Conservation (phyloP, 2,329 filamentous ascomycete species). For the Neopestalotiopsis sp. region DNA sequence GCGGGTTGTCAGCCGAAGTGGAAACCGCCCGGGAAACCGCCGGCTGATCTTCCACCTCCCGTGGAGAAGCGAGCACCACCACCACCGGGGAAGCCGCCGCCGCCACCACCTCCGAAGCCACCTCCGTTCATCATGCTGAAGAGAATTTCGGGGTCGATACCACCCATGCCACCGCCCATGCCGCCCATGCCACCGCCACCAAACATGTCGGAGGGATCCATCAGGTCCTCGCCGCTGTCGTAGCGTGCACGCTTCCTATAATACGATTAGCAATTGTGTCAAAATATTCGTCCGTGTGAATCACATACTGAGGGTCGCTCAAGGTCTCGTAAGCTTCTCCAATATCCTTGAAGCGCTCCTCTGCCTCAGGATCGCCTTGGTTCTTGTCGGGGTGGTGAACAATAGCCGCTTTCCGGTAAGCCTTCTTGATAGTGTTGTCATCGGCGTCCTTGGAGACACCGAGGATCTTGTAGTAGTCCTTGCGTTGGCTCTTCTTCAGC, state of each 20-base stretch:
- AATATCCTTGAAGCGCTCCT: slow-evolving; percentile 95
- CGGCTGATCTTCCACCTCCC: slow-evolving; percentile 49
- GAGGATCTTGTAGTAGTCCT: slow-evolving; percentile 99
- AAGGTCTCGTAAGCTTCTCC: slow-evolving; percentile 96
- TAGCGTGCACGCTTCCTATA: slow-evolving; percentile 84
- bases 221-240: slow-evolving; percentile 89
- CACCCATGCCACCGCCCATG: slow-evolving; percentile 55
- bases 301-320: slow-evolving; percentile 84
- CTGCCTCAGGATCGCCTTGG: slow-evolving; percentile 81
- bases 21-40: slow-evolving; percentile 59
- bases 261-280: slow-evolving; percentile 39
- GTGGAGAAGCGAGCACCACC: slow-evolving; percentile 58
- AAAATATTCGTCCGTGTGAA: not conserved
- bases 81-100: slow-evolving; percentile 47
- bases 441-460: slow-evolving; percentile 84
- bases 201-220: slow-evolving; percentile 89
- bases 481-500: slow-evolving; percentile 95
- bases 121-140: slow-evolving; percentile 84
- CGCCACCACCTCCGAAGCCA: slow-evolving; percentile 60
- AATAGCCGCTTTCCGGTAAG: slow-evolving; percentile 93
- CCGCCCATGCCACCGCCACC: slow-evolving; percentile 62
- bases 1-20: slow-evolving; percentile 58
- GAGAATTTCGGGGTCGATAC: slow-evolving; percentile 78
- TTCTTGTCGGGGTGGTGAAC: slow-evolving; percentile 98
- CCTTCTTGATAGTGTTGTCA: slow-evolving; percentile 90